phyloP scores from a whole-genome alignment of 1,284 basidiomycete species.

The Cryptococcus sp. region DNA sequence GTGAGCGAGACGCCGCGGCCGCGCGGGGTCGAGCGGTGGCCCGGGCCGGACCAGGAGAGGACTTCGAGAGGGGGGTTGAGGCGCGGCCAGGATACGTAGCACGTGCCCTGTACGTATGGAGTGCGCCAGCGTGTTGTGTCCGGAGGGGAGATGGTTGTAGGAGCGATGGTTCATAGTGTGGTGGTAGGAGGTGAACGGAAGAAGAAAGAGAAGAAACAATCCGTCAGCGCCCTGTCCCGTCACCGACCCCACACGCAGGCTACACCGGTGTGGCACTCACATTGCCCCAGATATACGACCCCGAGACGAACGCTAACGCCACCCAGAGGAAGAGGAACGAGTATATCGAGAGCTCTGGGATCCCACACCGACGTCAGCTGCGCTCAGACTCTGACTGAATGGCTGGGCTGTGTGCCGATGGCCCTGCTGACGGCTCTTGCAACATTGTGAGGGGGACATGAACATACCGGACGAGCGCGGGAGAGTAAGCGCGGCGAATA shows the following conservation, averaged over 20 bases:
- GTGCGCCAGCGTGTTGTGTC: neutral
- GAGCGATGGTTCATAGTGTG: too few species aligned
- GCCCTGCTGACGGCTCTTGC: too few species aligned
- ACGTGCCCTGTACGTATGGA: constrained; percentile 39
- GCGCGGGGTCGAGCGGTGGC: constrained; percentile 69
- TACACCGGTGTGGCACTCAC: constrained; percentile 35
- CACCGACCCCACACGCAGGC: neutral
- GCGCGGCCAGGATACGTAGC: constrained; percentile 90
- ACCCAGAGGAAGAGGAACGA: constrained; percentile 77
- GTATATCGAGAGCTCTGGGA: constrained; percentile 34
- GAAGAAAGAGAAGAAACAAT: neutral
- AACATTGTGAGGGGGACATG: too few species aligned
- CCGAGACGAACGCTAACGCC: constrained; percentile 59
- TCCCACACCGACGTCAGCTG: neutral
- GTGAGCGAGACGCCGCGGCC: constrained; percentile 63
- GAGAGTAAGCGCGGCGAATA: constrained; percentile 74
- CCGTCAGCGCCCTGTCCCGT: too few species aligned
- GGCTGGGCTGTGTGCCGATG: too few species aligned
- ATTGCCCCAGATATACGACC: constrained; percentile 70
- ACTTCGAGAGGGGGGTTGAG: constrained; percentile 78
- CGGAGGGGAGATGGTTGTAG: too few species aligned
- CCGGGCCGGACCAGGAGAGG: constrained; percentile 82
- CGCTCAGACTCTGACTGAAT: too few species aligned
- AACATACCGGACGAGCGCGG: constrained; percentile 75
- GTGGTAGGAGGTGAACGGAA: too few species aligned